Evolutionary conservation across 176 grass and related monocot genomes (phyloP).

Genomic region (Eremochloa ophiuroides): DNA sequence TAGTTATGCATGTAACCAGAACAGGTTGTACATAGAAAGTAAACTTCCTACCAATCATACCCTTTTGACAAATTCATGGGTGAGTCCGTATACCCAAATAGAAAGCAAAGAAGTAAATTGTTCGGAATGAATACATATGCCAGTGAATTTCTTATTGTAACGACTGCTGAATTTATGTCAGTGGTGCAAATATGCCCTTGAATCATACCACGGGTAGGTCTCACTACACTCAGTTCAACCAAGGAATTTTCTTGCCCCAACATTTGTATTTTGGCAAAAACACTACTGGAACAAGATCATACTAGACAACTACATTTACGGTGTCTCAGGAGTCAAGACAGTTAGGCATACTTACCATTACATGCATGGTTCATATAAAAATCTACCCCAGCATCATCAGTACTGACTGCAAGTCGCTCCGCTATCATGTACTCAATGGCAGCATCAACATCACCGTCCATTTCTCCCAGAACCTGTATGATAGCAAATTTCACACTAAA

Average conservation of each 20-base stretch:
- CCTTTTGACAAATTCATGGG: background rate
- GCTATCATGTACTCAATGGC: slow-evolving; percentile 81
- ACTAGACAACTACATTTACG: background rate
- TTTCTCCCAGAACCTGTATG: slow-evolving; percentile 65
- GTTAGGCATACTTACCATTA: slow-evolving; percentile 25
- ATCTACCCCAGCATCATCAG: slow-evolving; percentile 26
- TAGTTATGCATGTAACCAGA: background rate
- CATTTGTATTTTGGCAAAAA: background rate
- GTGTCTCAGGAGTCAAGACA: background rate
- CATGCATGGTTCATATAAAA: slow-evolving; percentile 26
- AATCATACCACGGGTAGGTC: background rate
- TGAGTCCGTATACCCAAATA: background rate
- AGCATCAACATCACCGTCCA: slow-evolving; percentile 77
- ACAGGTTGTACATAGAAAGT: background rate
- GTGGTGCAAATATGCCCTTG: background rate
- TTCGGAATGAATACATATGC: background rate
- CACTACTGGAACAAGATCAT: background rate
- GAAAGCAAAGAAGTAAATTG: background rate
- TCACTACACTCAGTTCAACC: background rate
- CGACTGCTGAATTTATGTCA: background rate
- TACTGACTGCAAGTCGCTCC: slow-evolving; percentile 27
- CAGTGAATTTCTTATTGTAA: background rate
- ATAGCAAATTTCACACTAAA: background rate
- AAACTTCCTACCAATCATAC: background rate
- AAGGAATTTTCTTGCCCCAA: background rate